Evolutionary conservation across 495 filamentous ascomycete species (phyloP), one percentile per base, ranked within the genome.

Genomic region (Penicillium pancosmium): DNA sequence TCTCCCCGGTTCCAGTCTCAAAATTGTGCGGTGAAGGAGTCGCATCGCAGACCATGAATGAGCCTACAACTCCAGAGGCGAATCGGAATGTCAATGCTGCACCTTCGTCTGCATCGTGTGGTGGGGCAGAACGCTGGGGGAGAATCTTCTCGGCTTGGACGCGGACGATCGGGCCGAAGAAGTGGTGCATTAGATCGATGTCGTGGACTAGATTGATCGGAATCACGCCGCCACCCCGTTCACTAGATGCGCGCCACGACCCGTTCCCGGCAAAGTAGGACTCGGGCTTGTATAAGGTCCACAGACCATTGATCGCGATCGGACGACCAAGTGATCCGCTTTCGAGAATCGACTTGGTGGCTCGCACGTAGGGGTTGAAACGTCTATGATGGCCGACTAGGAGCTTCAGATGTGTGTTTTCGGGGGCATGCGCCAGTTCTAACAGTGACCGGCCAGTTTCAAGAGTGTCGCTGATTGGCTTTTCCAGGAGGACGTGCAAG

Each of bases 121-220:
- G 63, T 0, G 68, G 60, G 7, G 54, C 59, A 0, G 65, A 54
- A 0, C 83, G 74, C 50, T 79, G 76, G 2, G 76, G 73, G 3
- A 60, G n/a, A 0, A 74, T 80, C 18, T 64, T 52, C 62, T 86
- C 80, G 0, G 82, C 85, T 49, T 79, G 75, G 0, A 86, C 76
- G 2, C 78, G 69, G 5, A 70, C 61, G 36, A 86, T 81, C 0
- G 82, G 75, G 0, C 85, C 85, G 43, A 86, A 76, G 6, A 87
- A 66, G 66, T 82, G 80, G 48, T 86, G 83, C 59, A 87, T 71
- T 3, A 82, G 67, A 60, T 87, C 85, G 43, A 86, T 72, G 50
- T 87, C 85, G 61, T 86, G 84, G 27, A 86, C 75, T 18, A 86
- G 69, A 63, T 87, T 86, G 52, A 86, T 84, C 16, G 79, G 65